phyloP scores from a whole-genome alignment of 495 filamentous ascomycete species.

The Aspergillus baeticus region DNA sequence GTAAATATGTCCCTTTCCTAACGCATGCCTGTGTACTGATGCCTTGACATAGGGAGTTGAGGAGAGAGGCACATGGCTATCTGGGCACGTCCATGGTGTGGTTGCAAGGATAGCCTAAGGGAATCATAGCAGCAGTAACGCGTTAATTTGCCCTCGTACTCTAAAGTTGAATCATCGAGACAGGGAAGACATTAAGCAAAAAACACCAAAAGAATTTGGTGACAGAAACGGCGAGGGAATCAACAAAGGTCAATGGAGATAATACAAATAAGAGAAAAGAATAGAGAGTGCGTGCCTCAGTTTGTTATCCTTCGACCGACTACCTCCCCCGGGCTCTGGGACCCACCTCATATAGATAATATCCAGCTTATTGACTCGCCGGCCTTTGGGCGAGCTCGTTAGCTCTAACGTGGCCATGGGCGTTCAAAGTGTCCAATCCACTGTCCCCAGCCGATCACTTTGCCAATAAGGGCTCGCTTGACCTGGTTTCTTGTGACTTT shows the following conservation, averaged over 20 bases:
- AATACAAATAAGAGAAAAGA: constrained; percentile 1
- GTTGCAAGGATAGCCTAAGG: background rate
- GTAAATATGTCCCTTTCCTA: constrained; percentile 1
- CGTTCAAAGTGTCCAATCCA: constrained; percentile 50
- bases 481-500: constrained; percentile 43
- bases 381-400: background rate
- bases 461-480: constrained; percentile 41
- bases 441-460: constrained; percentile 49
- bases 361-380: background rate
- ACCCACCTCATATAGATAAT: background rate
- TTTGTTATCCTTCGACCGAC: background rate
- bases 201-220: background rate
- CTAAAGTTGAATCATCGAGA: background rate
- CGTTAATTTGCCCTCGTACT: constrained; percentile 1
- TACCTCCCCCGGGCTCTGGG: background rate
- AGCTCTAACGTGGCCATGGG: constrained; percentile 24
- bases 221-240: background rate
- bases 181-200: background rate
- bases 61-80: background rate
- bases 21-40: background rate
- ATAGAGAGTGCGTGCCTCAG: background rate
- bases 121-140: background rate
- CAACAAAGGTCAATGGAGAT: background rate
- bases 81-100: background rate
- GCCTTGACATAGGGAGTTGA: constrained; percentile 1